A percentile compares a stretch with the other conserved stretches of the same genome.
Evolutionary conservation across 345 rosid species (phyloP).

Genomic region (Gossypium anomalum): DNA sequence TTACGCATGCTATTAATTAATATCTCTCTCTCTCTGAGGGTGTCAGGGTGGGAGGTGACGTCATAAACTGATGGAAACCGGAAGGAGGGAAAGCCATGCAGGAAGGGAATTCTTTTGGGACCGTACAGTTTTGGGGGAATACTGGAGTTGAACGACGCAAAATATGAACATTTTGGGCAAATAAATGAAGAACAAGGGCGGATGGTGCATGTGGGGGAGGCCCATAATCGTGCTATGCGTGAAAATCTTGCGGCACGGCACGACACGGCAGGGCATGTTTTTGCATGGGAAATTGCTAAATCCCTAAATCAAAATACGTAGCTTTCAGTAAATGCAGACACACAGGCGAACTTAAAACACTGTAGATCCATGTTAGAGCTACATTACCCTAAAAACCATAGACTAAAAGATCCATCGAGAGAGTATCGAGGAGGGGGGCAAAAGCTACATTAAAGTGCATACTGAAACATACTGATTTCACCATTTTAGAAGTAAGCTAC

Average conservation of each 20-base stretch:
- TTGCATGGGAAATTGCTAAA: conserved; percentile 4
- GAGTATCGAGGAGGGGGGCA: too few relatives aligned
- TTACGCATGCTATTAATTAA: conserved; percentile 20
- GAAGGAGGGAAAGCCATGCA: not conserved
- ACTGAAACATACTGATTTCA: not conserved
- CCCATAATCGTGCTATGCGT: not conserved
- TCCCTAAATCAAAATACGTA: too few relatives aligned
- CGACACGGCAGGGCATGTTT: not conserved
- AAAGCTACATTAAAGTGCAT: too few relatives aligned
- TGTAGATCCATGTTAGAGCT: not conserved
- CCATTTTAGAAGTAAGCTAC: not conserved
- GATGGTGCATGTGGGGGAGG: not conserved
- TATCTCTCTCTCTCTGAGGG: not conserved
- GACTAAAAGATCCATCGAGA: not conserved
- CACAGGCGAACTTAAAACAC: not conserved
- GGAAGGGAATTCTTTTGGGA: not conserved
- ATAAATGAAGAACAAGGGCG: not conserved
- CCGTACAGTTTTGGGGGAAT: not conserved
- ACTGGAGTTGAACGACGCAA: not conserved
- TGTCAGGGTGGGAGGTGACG: conserved; percentile 15
- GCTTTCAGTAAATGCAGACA: too few relatives aligned
- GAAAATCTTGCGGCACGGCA: not conserved
- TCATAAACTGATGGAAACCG: not conserved
- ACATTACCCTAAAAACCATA: not conserved
- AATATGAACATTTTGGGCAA: not conserved